Evolutionary conservation across 768 basidiomycete species (phyloP), one percentile per base, ranked within the genome.

Genomic region (Dioszegia hungarica): DNA sequence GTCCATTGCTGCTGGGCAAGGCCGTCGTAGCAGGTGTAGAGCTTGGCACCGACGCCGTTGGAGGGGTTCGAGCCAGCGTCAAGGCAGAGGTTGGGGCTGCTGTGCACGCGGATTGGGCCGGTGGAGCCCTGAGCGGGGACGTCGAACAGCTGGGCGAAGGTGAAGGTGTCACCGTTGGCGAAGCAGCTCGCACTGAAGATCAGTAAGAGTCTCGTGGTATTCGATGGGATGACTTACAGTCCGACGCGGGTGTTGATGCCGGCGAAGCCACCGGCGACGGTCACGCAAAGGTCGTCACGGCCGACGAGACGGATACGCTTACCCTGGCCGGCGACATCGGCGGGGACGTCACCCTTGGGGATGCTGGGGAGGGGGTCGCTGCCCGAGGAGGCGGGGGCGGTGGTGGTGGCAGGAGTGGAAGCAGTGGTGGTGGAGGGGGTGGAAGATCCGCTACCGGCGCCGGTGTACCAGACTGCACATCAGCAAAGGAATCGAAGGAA

Each of bases 1-100:
- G 31, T 14, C 31, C 31, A 33, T 14, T 33, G 31, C 31, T 33
- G 31, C 31, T 33, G 31, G 8, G 31, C n/a, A n/a, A n/a, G 31
- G 31, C 6, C 31, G 31, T 14, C 31, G 14, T 6, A 33, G 31
- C 31, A 33, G 8, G 6, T 33, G 8, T 14, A 43, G 65, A 33
- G 57, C 60, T 68, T 65, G 44, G 53, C 47, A 46, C 61, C 43
- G 24, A 41, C 56, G 12, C 67, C 67, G 43, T 61, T 63, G 5
- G 56, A 45, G 28, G 66, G 64, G 22, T 50, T 50, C 24, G 40
- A 54, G 27, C 69, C 69, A 8, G 64, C 60, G 48, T 71, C 66
- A 12, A 68, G 53, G 47, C 67, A 68, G 55, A 50, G 61, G 50
- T 62, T 55, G 28, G 57, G n/a, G n/a, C n/a, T 33, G 14, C 31